These are phyloP conservation scores for Lecanosticta acicola DNA, from an alignment of 2,329 filamentous ascomycete genomes.

Conservation along the genomic window DNA sequence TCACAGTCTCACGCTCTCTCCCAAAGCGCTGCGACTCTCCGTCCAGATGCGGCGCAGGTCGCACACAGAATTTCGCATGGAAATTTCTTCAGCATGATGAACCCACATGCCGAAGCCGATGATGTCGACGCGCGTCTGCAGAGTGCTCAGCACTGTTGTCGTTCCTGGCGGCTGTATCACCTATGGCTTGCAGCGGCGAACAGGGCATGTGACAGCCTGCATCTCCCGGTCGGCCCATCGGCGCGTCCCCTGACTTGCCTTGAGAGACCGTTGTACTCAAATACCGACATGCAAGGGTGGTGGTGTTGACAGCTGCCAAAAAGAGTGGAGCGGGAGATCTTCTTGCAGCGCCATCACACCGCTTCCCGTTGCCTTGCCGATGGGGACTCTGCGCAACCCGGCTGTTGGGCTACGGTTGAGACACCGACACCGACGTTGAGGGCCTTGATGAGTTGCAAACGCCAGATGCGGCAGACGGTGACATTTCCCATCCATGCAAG, in stretches of 20 bases:
- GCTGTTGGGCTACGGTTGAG: slow-evolving; percentile 3
- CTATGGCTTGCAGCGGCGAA: slow-evolving; percentile 1
- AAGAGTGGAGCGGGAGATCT: not conserved
- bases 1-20: not conserved
- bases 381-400: slow-evolving; percentile 2
- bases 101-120: slow-evolving; percentile 7
- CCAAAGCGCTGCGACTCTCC: too few species aligned
- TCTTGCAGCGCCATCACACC: slow-evolving; percentile 2
- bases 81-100: slow-evolving; percentile 5
- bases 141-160: slow-evolving; percentile 5
- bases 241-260: slow-evolving; percentile 5
- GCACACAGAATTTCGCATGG: slow-evolving; percentile 5
- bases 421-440: slow-evolving; percentile 1
- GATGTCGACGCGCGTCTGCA: slow-evolving; percentile 16
- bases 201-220: slow-evolving; percentile 6
- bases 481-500: too few species aligned
- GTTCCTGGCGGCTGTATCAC: not conserved
- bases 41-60: too few species aligned
- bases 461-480: too few species aligned
- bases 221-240: not conserved
- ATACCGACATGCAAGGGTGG: slow-evolving; percentile 4
- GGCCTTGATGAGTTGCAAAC: too few species aligned
- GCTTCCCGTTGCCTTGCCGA: slow-evolving; percentile 3
- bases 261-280: not conserved
- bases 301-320: slow-evolving; percentile 20